Percentiles rank a stretch among this genome's conserved stretches.
Evolutionary conservation across 2,329 filamentous ascomycete genomes (phyloP).

Genomic region (Juglanconis juglandina): DNA sequence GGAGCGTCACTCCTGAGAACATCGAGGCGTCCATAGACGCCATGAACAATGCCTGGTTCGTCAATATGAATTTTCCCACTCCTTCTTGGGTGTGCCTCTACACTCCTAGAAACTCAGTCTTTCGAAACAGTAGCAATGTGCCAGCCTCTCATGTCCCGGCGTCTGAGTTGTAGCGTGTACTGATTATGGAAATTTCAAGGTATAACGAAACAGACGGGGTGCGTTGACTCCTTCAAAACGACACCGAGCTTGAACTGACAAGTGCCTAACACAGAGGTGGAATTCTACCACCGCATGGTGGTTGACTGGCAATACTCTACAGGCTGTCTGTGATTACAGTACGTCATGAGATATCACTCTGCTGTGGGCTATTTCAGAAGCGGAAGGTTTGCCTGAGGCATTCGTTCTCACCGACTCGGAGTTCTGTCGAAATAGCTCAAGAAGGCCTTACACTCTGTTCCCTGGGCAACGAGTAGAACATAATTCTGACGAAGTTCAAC

Average conservation of each 20-base stretch:
- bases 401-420: background rate
- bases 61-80: background rate
- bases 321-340: slow-evolving; percentile 34
- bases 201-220: slow-evolving; percentile 29
- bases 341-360: background rate
- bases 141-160: background rate
- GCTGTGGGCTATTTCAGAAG: background rate
- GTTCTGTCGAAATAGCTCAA: background rate
- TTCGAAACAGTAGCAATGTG: background rate
- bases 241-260: background rate
- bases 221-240: background rate
- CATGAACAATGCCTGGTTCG: slow-evolving; percentile 31
- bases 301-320: slow-evolving; percentile 35
- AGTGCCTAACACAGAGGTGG: slow-evolving; percentile 21
- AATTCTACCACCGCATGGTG: slow-evolving; percentile 34
- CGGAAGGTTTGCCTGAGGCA: background rate
- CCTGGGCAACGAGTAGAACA: background rate
- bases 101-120: background rate
- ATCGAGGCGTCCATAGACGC: slow-evolving; percentile 27
- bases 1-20: background rate
- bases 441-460: background rate
- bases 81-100: background rate
- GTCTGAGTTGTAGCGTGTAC: background rate
- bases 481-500: background rate
- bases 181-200: background rate